phyloP scores from a whole-genome alignment of 1,139 yeast species.

The Debaryomyces sp. region DNA sequence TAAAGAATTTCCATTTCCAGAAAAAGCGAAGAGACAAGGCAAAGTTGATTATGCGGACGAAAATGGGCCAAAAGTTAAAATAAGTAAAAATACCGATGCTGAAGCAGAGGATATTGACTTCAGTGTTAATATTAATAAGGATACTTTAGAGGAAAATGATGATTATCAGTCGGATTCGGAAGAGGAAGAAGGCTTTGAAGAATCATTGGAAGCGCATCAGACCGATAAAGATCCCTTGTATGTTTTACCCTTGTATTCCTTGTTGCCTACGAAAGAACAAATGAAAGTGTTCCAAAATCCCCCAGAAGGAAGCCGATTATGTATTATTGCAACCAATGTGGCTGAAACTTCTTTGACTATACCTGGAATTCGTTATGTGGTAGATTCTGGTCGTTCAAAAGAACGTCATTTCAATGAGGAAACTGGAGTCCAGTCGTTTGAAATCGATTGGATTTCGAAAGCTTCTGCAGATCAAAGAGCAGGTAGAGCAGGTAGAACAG shows the following conservation, averaged over 20 bases:
- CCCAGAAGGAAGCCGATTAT: conserved; percentile 81
- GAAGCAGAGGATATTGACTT: conserved; percentile 92
- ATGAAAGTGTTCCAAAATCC: conserved; percentile 89
- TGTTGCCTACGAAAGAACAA: conserved; percentile 90
- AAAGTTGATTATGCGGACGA: conserved; percentile 22
- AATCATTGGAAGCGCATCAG: conserved; percentile 72
- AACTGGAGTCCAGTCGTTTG: conserved; percentile 92
- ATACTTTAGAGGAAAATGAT: conserved; percentile 34
- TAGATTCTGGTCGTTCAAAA: conserved; percentile 93
- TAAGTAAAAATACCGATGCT: conserved; percentile 62
- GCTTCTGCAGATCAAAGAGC: conserved; percentile 96
- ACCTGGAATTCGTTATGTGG: conserved; percentile 93
- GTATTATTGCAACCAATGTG: conserved; percentile 95
- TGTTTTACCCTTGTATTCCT: conserved; percentile 89
- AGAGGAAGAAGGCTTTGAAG: conserved; percentile 93
- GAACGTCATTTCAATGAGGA: conserved; percentile 82
- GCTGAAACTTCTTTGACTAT: conserved; percentile 98
- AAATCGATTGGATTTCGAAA: conserved; percentile 89
- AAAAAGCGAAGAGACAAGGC: conserved; percentile 20
- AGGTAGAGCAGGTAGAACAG: conserved; percentile 99
- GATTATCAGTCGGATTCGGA: conserved; percentile 41
- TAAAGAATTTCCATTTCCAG: conserved; percentile 66
- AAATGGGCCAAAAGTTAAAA: conserved; percentile 49
- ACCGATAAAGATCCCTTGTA: conserved; percentile 79
- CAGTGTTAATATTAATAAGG: conserved; percentile 52